Base-by-base conservation (phyloP, 78 protist species). In the Dictyostelium firmibasis region DNA sequence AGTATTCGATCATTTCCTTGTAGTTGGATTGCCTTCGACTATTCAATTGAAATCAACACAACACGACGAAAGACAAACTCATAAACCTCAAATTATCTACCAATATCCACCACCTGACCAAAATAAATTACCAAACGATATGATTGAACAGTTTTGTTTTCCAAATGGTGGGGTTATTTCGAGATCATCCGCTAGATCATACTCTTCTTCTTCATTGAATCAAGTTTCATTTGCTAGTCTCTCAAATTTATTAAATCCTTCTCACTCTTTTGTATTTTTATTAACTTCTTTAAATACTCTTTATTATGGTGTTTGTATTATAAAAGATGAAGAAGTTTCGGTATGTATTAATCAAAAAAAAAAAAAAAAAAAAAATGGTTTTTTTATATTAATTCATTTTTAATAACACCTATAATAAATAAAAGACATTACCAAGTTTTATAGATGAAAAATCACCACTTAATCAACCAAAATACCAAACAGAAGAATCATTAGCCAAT, bases 81-180 rank as follows among this genome's bases (percentile, higher is more conserved):
- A 89, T 35, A 38, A 81, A 35, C 87, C 94, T 44, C 88, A 89
- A 38, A 62, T 89, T 1, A 81, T 89, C 44, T 89, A 81, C 60
- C 41, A 43, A 16, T 89, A 89, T 38, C 94, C 94, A 67, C 67
- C 27, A 9, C 82, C 53, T 35, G 33, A 43, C 23, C 35, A 29
- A 72, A 27, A 43, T 0, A 57, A 57, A 57, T 36, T 89, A 50
- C 94, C 94, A 18, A 89, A 89, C 47, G 94, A 89, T 62, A 89
- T 89, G 94, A 81, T 89, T 69, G 94, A 44, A 44, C 82, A 89
- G 16, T 89, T 89, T 50, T 89, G 94, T 69, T 89, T 89, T 69
- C 94, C 94, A 6, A 89, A 53, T 14, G 88, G 87, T 16, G 88
- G 87, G 2, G 81, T 89, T 8, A 33, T 14, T 7, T 89, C 94